Base-by-base conservation (phyloP, 805 yeast genomes). In the Teunomyces panamensis region DNA sequence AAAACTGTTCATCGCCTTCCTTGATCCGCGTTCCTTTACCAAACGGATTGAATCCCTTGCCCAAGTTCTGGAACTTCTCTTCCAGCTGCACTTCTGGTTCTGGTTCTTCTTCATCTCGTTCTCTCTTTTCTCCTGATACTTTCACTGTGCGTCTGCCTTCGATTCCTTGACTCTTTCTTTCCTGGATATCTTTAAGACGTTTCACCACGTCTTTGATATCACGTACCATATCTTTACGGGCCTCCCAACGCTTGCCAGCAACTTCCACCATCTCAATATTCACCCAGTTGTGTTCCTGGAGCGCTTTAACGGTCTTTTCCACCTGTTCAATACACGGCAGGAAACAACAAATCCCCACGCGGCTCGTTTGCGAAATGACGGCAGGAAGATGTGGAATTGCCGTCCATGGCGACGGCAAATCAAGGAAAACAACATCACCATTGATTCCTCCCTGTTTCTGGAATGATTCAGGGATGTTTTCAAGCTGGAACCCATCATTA, bases 301-400 rank as follows among this genome's bases (percentile, higher is more conserved):
- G 69, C 0, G 87, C 85, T 53, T 80, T 85, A 9, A 92, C 82
- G 0, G 98, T 88, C 62, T 87, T 85, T 49, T 85, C 85, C 3
- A 94, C 99, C 69, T 94, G 99, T 68, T 94, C 99, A 42, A 94
- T 87, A 67, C 99, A 94, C 8, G 99, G 99, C 34, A 96, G 88
- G 62, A 94, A 94, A 67, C 99, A 94, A 68, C 99, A 94, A 46
- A 94, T 77, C 2, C 87, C 83, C 17, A 83, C 87, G 26, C 75
- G 73, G 47, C 75, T 71, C 14, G 68, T 68, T 7, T 69, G 64
- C 7, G 86, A 69, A 11, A 87, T 75, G 1, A 87, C 95, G 29
- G 60, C 56, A 9, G 74, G 68, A 41, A 92, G 68, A 65, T 86
- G 85, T 5, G 89, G 89, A 45, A 94, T 86, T 5, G 99, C 99